Conservation (phyloP, 352 stramenopile genomes). For the Globisporangium takayamanum region DNA sequence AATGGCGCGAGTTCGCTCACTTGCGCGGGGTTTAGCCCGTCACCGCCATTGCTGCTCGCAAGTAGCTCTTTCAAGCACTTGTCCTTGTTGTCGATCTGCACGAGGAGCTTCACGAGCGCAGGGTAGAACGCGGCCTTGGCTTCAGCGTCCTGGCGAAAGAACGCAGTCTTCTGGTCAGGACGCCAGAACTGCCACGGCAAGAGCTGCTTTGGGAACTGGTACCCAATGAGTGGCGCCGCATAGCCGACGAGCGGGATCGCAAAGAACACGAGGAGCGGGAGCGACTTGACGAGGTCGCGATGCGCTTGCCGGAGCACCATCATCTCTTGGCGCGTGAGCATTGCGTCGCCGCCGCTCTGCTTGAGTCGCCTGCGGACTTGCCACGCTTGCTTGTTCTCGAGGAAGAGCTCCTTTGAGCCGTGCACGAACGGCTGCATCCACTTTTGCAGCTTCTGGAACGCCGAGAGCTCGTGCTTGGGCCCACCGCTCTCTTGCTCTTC, state of each 20-base stretch:
- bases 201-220: conserved; percentile 81
- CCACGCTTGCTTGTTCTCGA: conserved; percentile 78
- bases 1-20: conserved; percentile 55
- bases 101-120: conserved; percentile 44
- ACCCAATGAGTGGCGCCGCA: conserved; percentile 65
- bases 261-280: conserved; percentile 73
- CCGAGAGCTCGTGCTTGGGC: conserved; percentile 36
- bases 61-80: conserved; percentile 45
- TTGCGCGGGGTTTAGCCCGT: conserved; percentile 42
- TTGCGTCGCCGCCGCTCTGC: conserved; percentile 13
- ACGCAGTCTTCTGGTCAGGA: conserved; percentile 76
- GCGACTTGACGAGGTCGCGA: conserved; percentile 78
- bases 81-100: conserved; percentile 61
- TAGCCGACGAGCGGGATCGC: conserved; percentile 66
- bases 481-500: neutral
- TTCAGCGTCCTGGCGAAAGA: conserved; percentile 59
- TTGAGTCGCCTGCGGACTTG: conserved; percentile 54
- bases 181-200: conserved; percentile 86
- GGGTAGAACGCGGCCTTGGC: conserved; percentile 52
- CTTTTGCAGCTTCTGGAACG: conserved; percentile 77
- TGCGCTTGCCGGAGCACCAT: conserved; percentile 75
- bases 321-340: conserved; percentile 69
- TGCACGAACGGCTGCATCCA: conserved; percentile 77
- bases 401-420: conserved; percentile 61
- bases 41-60: conserved; percentile 2